A percentile compares a stretch with the other conserved stretches of the same genome.
These are phyloP conservation scores for Calocybe indica DNA, from an alignment of 768 basidiomycete species.

Conservation along the genomic window DNA sequence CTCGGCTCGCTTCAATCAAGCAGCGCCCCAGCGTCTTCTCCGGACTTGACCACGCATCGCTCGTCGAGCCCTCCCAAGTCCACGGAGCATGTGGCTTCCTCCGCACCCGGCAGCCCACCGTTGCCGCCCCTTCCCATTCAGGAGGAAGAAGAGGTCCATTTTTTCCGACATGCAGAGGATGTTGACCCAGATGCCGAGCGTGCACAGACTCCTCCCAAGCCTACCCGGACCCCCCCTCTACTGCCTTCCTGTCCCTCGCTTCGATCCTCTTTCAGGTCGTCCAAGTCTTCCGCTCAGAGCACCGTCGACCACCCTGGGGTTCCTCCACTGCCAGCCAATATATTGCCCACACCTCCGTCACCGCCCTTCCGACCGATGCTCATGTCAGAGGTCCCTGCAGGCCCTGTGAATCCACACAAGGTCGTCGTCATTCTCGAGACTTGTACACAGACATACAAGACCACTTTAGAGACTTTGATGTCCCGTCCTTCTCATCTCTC, in stretches of 20 bases:
- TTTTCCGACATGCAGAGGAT: not conserved
- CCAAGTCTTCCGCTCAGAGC: conserved; percentile 21
- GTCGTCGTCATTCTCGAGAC: conserved; percentile 73
- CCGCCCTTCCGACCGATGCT: conserved; percentile 65
- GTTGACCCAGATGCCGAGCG: conserved; percentile 11
- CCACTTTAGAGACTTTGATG: conserved; percentile 58
- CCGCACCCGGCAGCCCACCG: conserved; percentile 41
- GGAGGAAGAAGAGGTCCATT: conserved; percentile 22
- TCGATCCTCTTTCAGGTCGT: conserved; percentile 33
- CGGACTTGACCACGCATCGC: no score
- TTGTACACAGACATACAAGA: conserved; percentile 57
- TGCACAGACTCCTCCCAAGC: conserved; percentile 23
- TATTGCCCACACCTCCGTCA: conserved; percentile 36
- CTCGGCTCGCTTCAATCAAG: conserved; percentile 8
- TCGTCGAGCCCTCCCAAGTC: no score
- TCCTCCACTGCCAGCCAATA: conserved; percentile 41
- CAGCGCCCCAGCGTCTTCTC: no score
- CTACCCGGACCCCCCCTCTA: conserved; percentile 18
- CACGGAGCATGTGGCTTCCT: conserved; percentile 13
- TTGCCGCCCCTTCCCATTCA: conserved; percentile 47
- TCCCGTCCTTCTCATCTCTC: conserved; percentile 68
- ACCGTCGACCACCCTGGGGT: conserved; percentile 37
- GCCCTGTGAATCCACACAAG: conserved; percentile 47
- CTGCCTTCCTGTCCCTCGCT: conserved; percentile 14
- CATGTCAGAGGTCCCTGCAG: conserved; percentile 48